These are phyloP conservation scores for Ambrosiella cleistominuta DNA, from an alignment of 2,329 filamentous ascomycete genomes.

Conservation along the genomic window DNA sequence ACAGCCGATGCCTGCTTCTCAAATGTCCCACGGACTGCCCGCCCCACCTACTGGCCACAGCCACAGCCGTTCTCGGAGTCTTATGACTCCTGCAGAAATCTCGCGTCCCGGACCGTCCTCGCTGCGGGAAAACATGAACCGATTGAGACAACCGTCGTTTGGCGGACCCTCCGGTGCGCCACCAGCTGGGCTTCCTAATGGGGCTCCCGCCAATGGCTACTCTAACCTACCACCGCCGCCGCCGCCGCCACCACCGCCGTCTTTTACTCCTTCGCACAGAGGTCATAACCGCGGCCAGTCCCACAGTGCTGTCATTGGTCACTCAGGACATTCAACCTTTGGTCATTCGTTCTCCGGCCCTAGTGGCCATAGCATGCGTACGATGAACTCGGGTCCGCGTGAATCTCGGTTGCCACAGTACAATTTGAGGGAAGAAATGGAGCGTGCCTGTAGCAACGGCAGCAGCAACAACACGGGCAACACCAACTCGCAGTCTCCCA, in stretches of 20 bases:
- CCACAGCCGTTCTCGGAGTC: slow-evolving; percentile 9
- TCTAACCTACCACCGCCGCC: neutral
- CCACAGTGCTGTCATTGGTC: slow-evolving; percentile 5
- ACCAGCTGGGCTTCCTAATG: neutral
- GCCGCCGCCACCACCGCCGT: neutral
- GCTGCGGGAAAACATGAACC: slow-evolving; percentile 9
- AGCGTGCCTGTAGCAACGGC: slow-evolving; percentile 2
- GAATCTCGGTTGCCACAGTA: slow-evolving; percentile 2
- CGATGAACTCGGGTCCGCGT: neutral
- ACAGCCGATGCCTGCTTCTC: neutral
- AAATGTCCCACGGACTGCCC: neutral
- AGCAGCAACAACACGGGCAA: slow-evolving; percentile 1
- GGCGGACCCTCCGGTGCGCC: neutral
- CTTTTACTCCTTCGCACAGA: neutral
- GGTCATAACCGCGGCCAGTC: slow-evolving; percentile 11
- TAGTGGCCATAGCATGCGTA: neutral
- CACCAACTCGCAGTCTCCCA: slow-evolving; percentile 12
- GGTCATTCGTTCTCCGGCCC: neutral
- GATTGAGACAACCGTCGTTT: slow-evolving; percentile 7
- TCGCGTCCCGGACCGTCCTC: slow-evolving; percentile 5
- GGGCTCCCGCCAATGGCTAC: neutral
- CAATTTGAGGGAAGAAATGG: slow-evolving; percentile 10
- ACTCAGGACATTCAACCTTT: neutral
- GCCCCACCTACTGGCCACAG: neutral
- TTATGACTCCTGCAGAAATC: slow-evolving; percentile 12